Evolutionary conservation across 768 basidiomycete species (phyloP), one percentile per base, ranked within the genome.

Genomic region (Paxillus rubicundulus): DNA sequence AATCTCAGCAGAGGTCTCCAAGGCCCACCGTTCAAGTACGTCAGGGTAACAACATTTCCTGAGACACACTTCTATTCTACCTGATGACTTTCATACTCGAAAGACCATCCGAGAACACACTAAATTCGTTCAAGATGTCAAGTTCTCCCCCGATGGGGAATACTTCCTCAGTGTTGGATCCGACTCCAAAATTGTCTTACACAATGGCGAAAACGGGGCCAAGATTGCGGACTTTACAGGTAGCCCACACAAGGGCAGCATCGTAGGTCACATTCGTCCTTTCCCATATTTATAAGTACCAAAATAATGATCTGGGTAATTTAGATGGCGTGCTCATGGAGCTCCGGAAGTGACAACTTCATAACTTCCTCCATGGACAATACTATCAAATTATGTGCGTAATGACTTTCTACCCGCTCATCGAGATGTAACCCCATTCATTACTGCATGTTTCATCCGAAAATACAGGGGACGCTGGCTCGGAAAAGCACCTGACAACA

Each of bases 41-140:
- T 88, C 67, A 93, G 87, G 80, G 91, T 81, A 44, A 55, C 18
- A 27, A 33, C 12, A 4, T 45, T 46, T 17, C 49, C 3, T n/a
- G n/a, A 13, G 1, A 34, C 24, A 24, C 49, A 8, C 18, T 3
- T 28, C 49, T 12, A 17, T 46, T 17, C 32, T 8, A 39, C 12
- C 32, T 14, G 27, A 38, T 33, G 14, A 32, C 28, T 17, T 34
- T 24, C 30, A 39, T 28, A n/a, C n/a, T 4, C 47, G 10, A 9
- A 44, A 92, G 88, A 82, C 85, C 10, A 87, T 97, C 72, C 86
- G 83, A 68, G 87, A 86, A 2, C 96, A 98, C 67, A 87, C 85
- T 13, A 91, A 88, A 67, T 97, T 95, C 62, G 89, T 98, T 14
- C 92, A 96, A 70, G 92, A 96, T 54, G 82, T 98, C 33, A 81